A percentile compares a stretch with the other conserved stretches of the same genome.
These are phyloP conservation scores for Gracilariopsis chorda DNA, from an alignment of 23 red algal genomes.

Conservation along the genomic window DNA sequence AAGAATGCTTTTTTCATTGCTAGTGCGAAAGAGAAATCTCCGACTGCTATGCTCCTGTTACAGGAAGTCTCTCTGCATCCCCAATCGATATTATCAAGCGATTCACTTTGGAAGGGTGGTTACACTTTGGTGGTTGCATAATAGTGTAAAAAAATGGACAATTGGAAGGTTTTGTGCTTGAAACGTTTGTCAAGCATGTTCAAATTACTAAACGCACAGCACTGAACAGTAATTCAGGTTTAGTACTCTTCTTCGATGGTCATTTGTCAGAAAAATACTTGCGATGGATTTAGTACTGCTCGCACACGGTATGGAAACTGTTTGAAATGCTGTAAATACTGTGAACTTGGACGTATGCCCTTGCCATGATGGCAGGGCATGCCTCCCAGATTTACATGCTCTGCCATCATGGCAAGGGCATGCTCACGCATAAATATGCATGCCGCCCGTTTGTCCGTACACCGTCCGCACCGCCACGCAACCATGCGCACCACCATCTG, in stretches of 20 bases:
- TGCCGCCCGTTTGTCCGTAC: no score
- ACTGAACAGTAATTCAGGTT: neutral
- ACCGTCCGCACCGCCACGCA: no score
- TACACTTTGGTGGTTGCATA: neutral
- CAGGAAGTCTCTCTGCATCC: neutral
- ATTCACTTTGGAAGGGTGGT: neutral
- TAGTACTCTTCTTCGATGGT: neutral
- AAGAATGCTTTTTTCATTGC: slow-evolving; percentile 24
- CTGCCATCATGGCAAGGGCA: no score
- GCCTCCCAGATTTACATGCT: no score
- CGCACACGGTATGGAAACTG: neutral
- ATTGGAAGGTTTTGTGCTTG: neutral
- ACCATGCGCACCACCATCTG: no score
- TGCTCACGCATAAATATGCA: no score
- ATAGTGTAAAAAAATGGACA: neutral
- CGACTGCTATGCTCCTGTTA: neutral
- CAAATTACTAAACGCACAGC: neutral
- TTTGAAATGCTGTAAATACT: neutral
- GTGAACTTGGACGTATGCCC: no score
- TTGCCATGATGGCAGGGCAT: no score
- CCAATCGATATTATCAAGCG: neutral
- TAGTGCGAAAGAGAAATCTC: neutral
- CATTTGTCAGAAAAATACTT: slow-evolving; percentile 12
- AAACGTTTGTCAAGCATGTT: slow-evolving; percentile 1
- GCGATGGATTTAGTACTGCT: slow-evolving; percentile 16